Evolutionary conservation across 2,329 filamentous ascomycete genomes (phyloP).

Genomic region (Pseudocercospora crystallina): DNA sequence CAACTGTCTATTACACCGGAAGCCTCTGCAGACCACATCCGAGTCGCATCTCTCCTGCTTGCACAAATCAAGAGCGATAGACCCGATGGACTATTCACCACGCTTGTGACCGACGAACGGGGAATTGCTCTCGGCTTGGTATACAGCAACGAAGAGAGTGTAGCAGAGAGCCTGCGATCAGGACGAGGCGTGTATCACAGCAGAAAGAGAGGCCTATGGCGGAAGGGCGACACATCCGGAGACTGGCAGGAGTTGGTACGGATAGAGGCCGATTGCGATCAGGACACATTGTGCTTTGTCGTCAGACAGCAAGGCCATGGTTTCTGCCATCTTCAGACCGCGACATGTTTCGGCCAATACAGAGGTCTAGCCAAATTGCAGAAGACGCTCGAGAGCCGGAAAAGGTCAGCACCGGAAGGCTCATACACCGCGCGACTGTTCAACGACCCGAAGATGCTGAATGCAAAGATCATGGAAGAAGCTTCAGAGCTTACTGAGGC

Average conservation of each 20-base stretch:
- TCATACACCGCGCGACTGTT: constrained; percentile 95
- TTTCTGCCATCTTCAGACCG: constrained; percentile 92
- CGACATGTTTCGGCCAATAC: constrained; percentile 87
- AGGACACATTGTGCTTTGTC: constrained; percentile 85
- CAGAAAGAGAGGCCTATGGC: constrained; percentile 91
- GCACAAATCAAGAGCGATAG: constrained; percentile 78
- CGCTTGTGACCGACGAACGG: constrained; percentile 85
- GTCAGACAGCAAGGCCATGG: constrained; percentile 83
- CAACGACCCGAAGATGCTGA: constrained; percentile 82
- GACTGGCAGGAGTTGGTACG: constrained; percentile 87
- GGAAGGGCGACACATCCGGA: constrained; percentile 92
- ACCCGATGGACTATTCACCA: constrained; percentile 79
- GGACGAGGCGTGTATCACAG: constrained; percentile 90
- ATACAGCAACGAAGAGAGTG: constrained; percentile 90
- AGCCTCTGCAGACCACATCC: constrained; percentile 60
- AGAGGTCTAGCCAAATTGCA: constrained; percentile 80
- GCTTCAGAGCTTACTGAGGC: constrained; percentile 93
- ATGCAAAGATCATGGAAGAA: constrained; percentile 98
- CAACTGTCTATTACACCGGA: constrained; percentile 65
- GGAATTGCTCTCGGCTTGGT: constrained; percentile 84
- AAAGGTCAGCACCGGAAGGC: constrained; percentile 76
- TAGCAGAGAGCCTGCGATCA: constrained; percentile 80
- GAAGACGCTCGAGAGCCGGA: constrained; percentile 79
- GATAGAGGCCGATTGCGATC: constrained; percentile 87
- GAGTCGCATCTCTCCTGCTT: constrained; percentile 69